Conservation (phyloP, 345 rosid species). For the Murraya koenigii region DNA sequence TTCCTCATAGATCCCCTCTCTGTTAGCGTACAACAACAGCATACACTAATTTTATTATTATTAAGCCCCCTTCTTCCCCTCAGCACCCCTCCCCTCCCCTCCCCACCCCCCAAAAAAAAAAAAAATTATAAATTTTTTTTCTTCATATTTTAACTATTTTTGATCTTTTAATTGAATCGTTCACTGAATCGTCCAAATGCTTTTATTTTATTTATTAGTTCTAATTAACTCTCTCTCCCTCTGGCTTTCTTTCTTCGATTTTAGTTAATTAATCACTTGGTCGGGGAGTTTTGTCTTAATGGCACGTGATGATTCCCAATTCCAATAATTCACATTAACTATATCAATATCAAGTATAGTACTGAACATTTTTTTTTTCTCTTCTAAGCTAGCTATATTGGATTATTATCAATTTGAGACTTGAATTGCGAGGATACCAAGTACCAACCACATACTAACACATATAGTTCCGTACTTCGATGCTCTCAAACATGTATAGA, state of each 20-base stretch:
- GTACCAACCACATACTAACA: background rate
- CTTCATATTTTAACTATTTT: background rate
- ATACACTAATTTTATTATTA: no score
- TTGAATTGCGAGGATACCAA: background rate
- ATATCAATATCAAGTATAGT: slow-evolving; percentile 7
- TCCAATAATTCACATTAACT: slow-evolving; percentile 30
- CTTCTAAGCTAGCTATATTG: background rate
- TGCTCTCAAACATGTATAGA: background rate
- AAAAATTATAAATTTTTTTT: background rate
- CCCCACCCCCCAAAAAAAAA: background rate
- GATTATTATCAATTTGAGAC: background rate
- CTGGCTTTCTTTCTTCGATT: background rate
- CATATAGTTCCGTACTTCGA: background rate
- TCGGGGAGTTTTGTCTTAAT: slow-evolving; percentile 69
- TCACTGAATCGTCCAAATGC: slow-evolving; percentile 12
- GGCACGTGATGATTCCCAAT: slow-evolving; percentile 89
- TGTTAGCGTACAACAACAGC: slow-evolving; percentile 37
- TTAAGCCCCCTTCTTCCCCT: no score
- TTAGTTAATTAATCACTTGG: slow-evolving; percentile 49
- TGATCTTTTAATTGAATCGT: slow-evolving; percentile 26
- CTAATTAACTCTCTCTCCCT: background rate
- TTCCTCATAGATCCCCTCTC: slow-evolving; percentile 90
- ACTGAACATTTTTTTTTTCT: slow-evolving; percentile 29
- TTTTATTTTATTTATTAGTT: background rate
- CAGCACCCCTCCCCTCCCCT: no score